These are phyloP conservation scores for Xanthoceras sorbifolium DNA, from an alignment of 345 rosid species.

Conservation along the genomic window DNA sequence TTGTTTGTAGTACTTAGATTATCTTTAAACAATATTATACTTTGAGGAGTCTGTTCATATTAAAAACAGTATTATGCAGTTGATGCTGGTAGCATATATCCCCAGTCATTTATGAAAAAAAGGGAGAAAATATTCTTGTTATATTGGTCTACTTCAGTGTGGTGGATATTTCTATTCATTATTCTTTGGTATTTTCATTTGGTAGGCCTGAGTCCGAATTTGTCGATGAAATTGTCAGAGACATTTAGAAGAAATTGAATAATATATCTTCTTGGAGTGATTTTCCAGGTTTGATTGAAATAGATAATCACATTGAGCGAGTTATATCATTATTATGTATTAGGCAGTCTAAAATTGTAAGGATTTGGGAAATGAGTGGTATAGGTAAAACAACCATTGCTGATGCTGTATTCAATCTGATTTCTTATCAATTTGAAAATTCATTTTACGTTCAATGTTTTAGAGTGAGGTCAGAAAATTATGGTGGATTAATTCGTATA, in stretches of 20 bases:
- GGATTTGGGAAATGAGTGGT: slow-evolving; percentile 13
- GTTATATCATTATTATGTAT: not conserved
- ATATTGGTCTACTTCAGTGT: too few species aligned
- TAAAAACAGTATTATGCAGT: too few species aligned
- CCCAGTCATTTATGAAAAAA: too few species aligned
- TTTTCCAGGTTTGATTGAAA: not conserved
- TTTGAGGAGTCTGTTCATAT: too few species aligned
- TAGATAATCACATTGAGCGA: not conserved
- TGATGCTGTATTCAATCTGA: not conserved
- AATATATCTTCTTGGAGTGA: not conserved
- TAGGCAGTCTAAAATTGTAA: too few species aligned
- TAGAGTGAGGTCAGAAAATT: not conserved
- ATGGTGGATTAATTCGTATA: not conserved
- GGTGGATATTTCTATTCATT: not conserved
- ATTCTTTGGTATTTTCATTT: not conserved
- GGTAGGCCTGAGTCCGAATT: not conserved
- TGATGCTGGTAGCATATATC: too few species aligned
- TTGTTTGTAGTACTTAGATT: too few species aligned
- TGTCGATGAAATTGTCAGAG: not conserved
- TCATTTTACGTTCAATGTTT: slow-evolving; percentile 7
- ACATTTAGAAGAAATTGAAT: not conserved
- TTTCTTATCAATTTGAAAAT: slow-evolving; percentile 1
- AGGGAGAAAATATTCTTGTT: too few species aligned
- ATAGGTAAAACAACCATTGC: slow-evolving; percentile 13
- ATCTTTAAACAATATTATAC: too few species aligned